Evolutionary conservation across 371 early-diverging fungal genomes (phyloP).

Genomic region (Blakeslea trispora): DNA sequence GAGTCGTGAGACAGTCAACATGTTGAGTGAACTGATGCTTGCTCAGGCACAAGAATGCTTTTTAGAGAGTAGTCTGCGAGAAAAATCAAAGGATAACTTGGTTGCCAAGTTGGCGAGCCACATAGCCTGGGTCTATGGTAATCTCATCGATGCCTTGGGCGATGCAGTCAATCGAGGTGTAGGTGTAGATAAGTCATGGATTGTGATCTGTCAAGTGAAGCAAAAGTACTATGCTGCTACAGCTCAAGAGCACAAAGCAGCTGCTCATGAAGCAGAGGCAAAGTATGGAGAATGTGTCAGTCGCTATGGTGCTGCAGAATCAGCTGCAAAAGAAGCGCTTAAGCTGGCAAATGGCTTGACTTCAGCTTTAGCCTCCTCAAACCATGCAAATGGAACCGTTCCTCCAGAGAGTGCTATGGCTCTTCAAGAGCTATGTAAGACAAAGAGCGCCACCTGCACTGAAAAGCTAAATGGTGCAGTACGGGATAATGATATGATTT

Average conservation of each 20-base stretch:
- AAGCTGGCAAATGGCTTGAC: slow-evolving; percentile 70
- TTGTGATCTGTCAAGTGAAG: slow-evolving; percentile 76
- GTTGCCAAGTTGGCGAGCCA: slow-evolving; percentile 91
- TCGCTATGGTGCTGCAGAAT: slow-evolving; percentile 77
- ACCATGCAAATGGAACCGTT: slow-evolving; percentile 43
- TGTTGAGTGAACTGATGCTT: slow-evolving; percentile 83
- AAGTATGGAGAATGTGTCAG: slow-evolving; percentile 89
- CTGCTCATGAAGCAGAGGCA: slow-evolving; percentile 71
- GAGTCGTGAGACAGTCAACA: slow-evolving; percentile 83
- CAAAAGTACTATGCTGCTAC: slow-evolving; percentile 83
- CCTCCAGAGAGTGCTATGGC: slow-evolving; percentile 63
- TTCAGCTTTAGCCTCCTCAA: slow-evolving; percentile 45
- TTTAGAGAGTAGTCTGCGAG: slow-evolving; percentile 80
- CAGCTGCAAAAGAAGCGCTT: slow-evolving; percentile 79
- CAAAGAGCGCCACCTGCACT: slow-evolving; percentile 53
- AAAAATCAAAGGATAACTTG: slow-evolving; percentile 82
- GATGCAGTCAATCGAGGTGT: slow-evolving; percentile 57
- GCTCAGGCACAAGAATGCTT: slow-evolving; percentile 96
- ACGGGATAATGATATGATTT: slow-evolving; percentile 95
- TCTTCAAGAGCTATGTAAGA: slow-evolving; percentile 68
- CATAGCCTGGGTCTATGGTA: slow-evolving; percentile 76
- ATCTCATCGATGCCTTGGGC: slow-evolving; percentile 63
- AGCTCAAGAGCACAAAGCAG: slow-evolving; percentile 81
- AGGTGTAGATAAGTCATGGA: slow-evolving; percentile 70
- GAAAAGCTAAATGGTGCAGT: slow-evolving; percentile 63